Evolutionary conservation across 2,329 filamentous ascomycete genomes (phyloP), one percentile per base, ranked within the genome.

Genomic region (Diaporthe nobilis): DNA sequence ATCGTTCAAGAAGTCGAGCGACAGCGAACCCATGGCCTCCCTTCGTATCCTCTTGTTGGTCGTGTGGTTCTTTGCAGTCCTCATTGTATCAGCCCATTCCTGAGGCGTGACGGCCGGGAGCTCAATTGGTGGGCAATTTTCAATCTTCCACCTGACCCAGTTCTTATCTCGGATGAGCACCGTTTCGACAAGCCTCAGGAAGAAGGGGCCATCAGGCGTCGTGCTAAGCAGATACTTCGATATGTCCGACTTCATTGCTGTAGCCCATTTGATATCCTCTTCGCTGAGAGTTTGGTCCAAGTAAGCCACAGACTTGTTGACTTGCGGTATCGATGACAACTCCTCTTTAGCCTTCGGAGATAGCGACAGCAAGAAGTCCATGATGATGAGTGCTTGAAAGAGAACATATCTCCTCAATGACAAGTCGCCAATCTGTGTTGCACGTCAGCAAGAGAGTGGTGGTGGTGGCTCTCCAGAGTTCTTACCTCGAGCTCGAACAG

Each of bases 131-230:
- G 95, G 95, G 82, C 97, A 99, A 79, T 93, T 95, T 83, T 98
- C 95, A 76, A 96, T 93, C 86, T 99, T 99, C 97, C 97, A 99
- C 77, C 95, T 93, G 60, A 97, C 95, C 97, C 97, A 99, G 82
- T 98, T 98, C 87, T 98, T 98, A 84, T 99, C 97, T 78, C 97
- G 91, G 34, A 95, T 95, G 42, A 99, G 90, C 44, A 99, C 96
- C 17, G 96, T 98, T 83, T 98, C 96, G 44, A 99, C 95, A 91
- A 98, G 98, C 53, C 97, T 93, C 85, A 95, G 94, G 84, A 98
- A 99, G 84, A 98, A 98, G 78, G 95, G 94, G 42, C 97, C 97
- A 81, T 98, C 96, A 57, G 89, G 86, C 4, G 57, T 73, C 28
- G 94, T 94, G 80, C 93, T 90, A 81, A 94, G 94, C 74, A 99